phyloP scores from a whole-genome alignment of 1,284 basidiomycete species.

The Neonothopanus nambi region DNA sequence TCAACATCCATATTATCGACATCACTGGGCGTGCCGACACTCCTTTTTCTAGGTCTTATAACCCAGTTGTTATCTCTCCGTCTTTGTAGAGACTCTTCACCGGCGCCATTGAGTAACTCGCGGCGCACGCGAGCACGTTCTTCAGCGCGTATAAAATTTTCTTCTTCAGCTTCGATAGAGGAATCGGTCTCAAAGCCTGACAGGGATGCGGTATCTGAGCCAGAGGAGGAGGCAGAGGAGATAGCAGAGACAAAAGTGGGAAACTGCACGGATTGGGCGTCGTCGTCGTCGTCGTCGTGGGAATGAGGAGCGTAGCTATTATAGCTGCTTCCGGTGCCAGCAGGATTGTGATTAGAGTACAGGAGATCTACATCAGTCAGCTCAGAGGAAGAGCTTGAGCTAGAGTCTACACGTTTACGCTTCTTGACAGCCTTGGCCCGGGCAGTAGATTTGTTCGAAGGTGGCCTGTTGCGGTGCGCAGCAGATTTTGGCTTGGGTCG shows the following conservation, averaged over 20 bases:
- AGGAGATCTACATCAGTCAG: conserved; percentile 34
- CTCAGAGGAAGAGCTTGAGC: conserved; percentile 36
- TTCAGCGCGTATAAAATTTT: conserved; percentile 56
- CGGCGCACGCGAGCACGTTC: conserved; percentile 50
- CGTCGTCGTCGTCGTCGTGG: conserved; percentile 38
- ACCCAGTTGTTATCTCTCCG: conserved; percentile 63
- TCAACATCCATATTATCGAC: conserved; percentile 53
- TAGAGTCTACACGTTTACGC: conserved; percentile 33
- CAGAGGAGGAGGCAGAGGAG: conserved; percentile 44
- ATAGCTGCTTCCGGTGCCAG: conserved; percentile 11
- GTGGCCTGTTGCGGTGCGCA: conserved; percentile 19
- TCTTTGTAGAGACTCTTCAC: conserved; percentile 32
- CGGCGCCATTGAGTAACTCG: conserved; percentile 55
- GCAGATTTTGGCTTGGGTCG: conserved; percentile 30
- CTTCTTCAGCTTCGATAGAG: conserved; percentile 62
- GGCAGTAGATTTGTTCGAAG: conserved; percentile 38
- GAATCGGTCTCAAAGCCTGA: conserved; percentile 55
- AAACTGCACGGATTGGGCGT: conserved; percentile 42
- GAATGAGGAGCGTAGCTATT: conserved; percentile 22
- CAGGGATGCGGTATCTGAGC: conserved; percentile 32
- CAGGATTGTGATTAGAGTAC: neutral
- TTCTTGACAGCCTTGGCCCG: conserved; percentile 34
- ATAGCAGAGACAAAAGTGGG: conserved; percentile 69
- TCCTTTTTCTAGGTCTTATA: conserved; percentile 65
- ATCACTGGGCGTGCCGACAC: conserved; percentile 57